Conservation (phyloP, 2,329 filamentous ascomycete genomes). For the Myotisia sp. region DNA sequence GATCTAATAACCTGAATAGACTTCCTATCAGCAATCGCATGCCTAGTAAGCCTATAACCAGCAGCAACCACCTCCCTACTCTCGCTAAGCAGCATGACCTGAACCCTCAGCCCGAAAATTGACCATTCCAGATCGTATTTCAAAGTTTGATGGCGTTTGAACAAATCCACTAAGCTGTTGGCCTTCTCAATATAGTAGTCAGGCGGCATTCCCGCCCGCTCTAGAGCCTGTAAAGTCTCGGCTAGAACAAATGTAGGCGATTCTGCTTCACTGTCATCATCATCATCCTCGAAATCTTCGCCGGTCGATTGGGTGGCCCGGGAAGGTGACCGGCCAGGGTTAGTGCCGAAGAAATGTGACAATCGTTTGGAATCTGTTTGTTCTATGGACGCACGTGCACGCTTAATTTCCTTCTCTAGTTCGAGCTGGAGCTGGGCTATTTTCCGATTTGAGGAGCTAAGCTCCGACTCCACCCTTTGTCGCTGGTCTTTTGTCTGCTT, state of each 20-base stretch:
- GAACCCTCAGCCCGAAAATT: constrained; percentile 82
- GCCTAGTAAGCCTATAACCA: constrained; percentile 82
- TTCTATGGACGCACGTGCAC: constrained; percentile 39
- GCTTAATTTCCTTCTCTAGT: constrained; percentile 46
- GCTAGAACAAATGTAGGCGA: constrained; percentile 84
- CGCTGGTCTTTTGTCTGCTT: constrained; percentile 88
- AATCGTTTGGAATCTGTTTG: constrained; percentile 33
- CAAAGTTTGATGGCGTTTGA: constrained; percentile 78
- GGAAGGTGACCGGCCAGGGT: constrained; percentile 39
- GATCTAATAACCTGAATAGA: constrained; percentile 78
- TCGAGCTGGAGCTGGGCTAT: constrained; percentile 45
- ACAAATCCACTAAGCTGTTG: constrained; percentile 89
- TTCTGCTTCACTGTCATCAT: constrained; percentile 56
- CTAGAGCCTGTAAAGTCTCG: constrained; percentile 79
- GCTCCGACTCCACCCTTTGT: constrained; percentile 65
- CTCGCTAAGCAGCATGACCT: constrained; percentile 89
- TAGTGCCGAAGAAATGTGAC: constrained; percentile 44
- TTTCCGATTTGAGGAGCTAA: constrained; percentile 72
- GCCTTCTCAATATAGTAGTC: constrained; percentile 92
- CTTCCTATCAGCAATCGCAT: constrained; percentile 81
- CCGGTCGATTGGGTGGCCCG: constrained; percentile 24
- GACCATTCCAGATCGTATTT: constrained; percentile 97
- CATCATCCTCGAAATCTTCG: constrained; percentile 39
- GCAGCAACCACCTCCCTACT: constrained; percentile 91
- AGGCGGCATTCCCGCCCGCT: constrained; percentile 71